phyloP scores from a whole-genome alignment of 2,329 filamentous ascomycete species.

The Plectosphaerella sp. region DNA sequence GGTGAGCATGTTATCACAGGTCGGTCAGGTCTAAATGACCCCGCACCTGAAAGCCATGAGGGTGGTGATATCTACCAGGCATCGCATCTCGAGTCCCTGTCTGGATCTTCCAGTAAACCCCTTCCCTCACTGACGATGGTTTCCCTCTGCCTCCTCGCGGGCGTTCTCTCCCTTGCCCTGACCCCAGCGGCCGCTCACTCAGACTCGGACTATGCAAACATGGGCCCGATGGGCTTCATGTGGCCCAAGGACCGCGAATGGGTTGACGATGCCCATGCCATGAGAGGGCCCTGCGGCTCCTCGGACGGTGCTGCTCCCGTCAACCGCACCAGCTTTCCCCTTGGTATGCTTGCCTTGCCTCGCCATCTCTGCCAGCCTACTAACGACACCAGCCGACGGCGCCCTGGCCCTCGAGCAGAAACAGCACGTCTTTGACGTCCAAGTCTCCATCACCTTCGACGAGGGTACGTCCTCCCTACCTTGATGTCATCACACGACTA shows the following conservation, averaged over 20 bases:
- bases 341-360: background rate
- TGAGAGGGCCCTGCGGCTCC: slow-evolving; percentile 1
- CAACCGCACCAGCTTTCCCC: slow-evolving; percentile 1
- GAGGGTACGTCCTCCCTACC: slow-evolving; percentile 15
- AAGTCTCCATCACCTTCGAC: background rate
- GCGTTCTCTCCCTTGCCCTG: background rate
- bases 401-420: background rate
- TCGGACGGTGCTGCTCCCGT: background rate
- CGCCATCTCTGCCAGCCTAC: no score
- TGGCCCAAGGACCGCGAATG: slow-evolving; percentile 1
- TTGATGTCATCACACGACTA: background rate
- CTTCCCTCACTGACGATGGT: background rate
- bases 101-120: no score
- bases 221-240: slow-evolving; percentile 3
- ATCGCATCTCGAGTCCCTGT: background rate
- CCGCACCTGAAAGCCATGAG: no score
- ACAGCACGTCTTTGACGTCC: slow-evolving; percentile 1
- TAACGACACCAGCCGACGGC: background rate
- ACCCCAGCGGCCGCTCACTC: background rate
- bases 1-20: no score
- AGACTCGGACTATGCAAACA: slow-evolving; percentile 1
- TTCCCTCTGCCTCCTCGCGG: background rate
- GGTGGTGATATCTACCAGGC: background rate
- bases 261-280: background rate
- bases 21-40: no score